Base-by-base conservation (phyloP, 257 asterid genomes). In the Przewalskia tangutica region DNA sequence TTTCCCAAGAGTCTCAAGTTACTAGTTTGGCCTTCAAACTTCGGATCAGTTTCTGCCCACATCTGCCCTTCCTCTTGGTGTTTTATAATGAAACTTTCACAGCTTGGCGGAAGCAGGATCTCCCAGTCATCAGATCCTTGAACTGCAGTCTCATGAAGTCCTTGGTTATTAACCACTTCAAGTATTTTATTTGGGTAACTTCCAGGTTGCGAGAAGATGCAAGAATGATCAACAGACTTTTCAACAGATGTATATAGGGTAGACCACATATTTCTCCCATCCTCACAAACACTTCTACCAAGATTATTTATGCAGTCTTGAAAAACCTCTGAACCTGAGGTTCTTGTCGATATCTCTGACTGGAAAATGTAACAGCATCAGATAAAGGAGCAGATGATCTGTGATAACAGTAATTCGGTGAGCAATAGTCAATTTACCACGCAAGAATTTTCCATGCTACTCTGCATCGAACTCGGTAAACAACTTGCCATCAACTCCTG, bases 321-420 rank as follows among this genome's bases (percentile, higher is more conserved):
- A 86, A 67, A 85, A 84, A 86, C 81, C 79, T 87, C 85, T 53
- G 90, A 87, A 84, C 89, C 86, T 42, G 93, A 89, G 89, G 85
- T 81, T 59, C 84, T 81, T 53, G 87, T 81, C 80, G 88, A 84
- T 13, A 85, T 73, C 84, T 90, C 93, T 82, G 97, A 85, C 98
- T 95, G 97, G 84, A 81, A 87, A 77, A 48, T 82, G 83, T 67
- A 78, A 87, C 82, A 65, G 64, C 53, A 64, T 85, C 38, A 89
- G 88, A 85, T 81, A 81, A 32, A 77, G 73, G 56, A 32, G 38
- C 16, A 86, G 50, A 18, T 20, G 50, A 17, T 6, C 53, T 46
- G 48, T 76, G 73, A 78, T 46, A n/a, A 6, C 58, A 17, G 66
- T 70, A 75, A 44, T 42, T 50, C n/a, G n/a, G 48, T 11, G 70